Percentiles rank a stretch among this genome's conserved stretches.
phyloP scores from a whole-genome alignment of 2,329 filamentous ascomycete genomes.

The Epichloe coenophiala region DNA sequence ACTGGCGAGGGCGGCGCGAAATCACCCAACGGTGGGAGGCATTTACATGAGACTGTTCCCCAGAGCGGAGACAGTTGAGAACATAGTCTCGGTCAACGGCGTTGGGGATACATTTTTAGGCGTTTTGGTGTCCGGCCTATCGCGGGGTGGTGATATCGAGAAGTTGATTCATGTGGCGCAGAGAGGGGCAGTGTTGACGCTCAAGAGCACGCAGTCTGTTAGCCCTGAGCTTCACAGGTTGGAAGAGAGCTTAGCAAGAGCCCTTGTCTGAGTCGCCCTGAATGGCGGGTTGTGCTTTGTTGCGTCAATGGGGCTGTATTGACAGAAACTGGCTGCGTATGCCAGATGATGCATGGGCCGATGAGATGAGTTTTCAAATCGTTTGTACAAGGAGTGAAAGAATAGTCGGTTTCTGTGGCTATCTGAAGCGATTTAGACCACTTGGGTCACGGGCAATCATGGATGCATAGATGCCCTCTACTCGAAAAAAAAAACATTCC shows the following conservation, averaged over 20 bases:
- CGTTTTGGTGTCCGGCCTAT: slow-evolving; percentile 66
- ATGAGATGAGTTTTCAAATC: no score
- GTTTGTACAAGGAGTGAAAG: no score
- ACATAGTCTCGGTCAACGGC: slow-evolving; percentile 83
- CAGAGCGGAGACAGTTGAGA: slow-evolving; percentile 48
- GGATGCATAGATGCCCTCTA: no score
- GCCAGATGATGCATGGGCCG: no score
- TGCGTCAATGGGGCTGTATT: no score
- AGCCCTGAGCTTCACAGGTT: slow-evolving; percentile 40
- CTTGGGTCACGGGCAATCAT: no score
- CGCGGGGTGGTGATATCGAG: slow-evolving; percentile 40
- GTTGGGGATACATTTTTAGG: slow-evolving; percentile 90
- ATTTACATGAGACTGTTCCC: slow-evolving; percentile 71
- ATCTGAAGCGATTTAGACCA: no score
- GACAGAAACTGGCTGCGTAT: no score
- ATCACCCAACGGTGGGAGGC: slow-evolving; percentile 48
- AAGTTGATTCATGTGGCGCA: slow-evolving; percentile 70
- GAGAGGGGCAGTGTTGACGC: slow-evolving; percentile 61
- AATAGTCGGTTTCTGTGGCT: no score
- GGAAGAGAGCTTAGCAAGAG: slow-evolving; percentile 21
- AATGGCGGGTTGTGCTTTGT: background rate
- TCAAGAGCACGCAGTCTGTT: slow-evolving; percentile 65
- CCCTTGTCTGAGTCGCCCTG: background rate
- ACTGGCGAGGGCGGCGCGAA: slow-evolving; percentile 45
- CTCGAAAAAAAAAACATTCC: no score